Conservation (phyloP, 352 stramenopile species). For the Pythium apleroticum region DNA sequence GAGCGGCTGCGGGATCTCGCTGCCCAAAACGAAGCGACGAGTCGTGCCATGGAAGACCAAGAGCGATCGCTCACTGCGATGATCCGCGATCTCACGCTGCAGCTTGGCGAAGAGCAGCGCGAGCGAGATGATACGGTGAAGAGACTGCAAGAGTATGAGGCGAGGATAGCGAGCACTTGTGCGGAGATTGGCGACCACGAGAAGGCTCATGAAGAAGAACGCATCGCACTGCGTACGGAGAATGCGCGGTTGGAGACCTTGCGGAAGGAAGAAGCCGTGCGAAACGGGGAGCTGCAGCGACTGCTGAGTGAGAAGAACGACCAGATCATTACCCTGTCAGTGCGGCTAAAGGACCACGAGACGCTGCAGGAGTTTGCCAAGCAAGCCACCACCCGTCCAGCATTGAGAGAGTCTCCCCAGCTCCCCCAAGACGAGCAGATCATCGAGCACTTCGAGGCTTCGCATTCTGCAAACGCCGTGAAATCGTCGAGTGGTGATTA, state of each 20-base stretch:
- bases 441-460: neutral
- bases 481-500: neutral
- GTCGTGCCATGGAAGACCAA: neutral
- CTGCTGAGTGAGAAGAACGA: slow-evolving; percentile 76
- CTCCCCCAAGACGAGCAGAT: neutral
- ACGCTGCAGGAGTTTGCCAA: slow-evolving; percentile 14
- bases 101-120: slow-evolving; percentile 47
- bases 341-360: slow-evolving; percentile 28
- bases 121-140: slow-evolving; percentile 67
- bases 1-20: neutral
- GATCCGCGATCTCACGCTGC: slow-evolving; percentile 26
- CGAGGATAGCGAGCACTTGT: slow-evolving; percentile 64
- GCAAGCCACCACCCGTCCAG: neutral
- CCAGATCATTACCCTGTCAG: slow-evolving; percentile 46
- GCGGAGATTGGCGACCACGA: slow-evolving; percentile 73
- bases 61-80: slow-evolving; percentile 3
- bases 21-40: neutral
- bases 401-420: neutral
- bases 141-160: slow-evolving; percentile 73
- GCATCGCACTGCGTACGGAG: slow-evolving; percentile 40
- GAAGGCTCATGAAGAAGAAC: slow-evolving; percentile 55
- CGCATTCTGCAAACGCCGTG: too few relatives aligned
- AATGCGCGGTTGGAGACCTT: slow-evolving; percentile 33
- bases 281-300: slow-evolving; percentile 52
- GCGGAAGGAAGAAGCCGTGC: slow-evolving; percentile 49